Conservation (phyloP, 345 rosid species). For the Gynandropsis gynandra region DNA sequence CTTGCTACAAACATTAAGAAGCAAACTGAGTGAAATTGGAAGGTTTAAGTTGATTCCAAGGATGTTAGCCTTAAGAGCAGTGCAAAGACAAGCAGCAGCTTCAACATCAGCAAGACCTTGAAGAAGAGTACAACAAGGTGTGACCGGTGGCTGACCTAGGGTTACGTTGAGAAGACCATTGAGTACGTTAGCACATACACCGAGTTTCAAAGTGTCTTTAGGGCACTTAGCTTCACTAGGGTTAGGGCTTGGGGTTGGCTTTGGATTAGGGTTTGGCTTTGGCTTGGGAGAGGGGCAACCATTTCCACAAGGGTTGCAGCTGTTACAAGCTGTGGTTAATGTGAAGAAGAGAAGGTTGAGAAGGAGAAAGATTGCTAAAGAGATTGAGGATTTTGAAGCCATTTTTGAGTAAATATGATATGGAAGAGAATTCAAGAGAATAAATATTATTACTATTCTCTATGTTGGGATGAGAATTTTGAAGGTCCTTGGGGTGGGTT, state of each 20-base stretch:
- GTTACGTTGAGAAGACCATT: conserved; percentile 31
- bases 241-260: conserved; percentile 29
- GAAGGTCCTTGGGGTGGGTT: conserved; percentile 22
- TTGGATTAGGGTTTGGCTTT: conserved; percentile 30
- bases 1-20: conserved; percentile 37
- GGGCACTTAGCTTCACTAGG: conserved; percentile 28
- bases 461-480: conserved; percentile 17
- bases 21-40: conserved; percentile 37
- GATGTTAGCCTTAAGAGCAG: conserved; percentile 38
- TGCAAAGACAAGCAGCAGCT: conserved; percentile 54
- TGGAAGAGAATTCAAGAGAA: conserved; percentile 16
- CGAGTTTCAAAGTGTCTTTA: conserved; percentile 37
- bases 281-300: conserved; percentile 43
- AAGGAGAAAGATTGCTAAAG: conserved; percentile 42
- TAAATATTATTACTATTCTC: neutral
- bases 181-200: conserved; percentile 38
- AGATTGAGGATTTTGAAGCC: conserved; percentile 39
- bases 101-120: conserved; percentile 42
- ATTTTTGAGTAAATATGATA: conserved; percentile 17
- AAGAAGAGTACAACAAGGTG: conserved; percentile 38
- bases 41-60: conserved; percentile 41
- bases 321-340: conserved; percentile 33
- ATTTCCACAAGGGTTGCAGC: conserved; percentile 22
- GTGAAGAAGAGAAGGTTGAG: conserved; percentile 47
- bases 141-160: conserved; percentile 36